phyloP scores from a whole-genome alignment of 169 alveolate genomes.

The Miamiensis avidus region DNA sequence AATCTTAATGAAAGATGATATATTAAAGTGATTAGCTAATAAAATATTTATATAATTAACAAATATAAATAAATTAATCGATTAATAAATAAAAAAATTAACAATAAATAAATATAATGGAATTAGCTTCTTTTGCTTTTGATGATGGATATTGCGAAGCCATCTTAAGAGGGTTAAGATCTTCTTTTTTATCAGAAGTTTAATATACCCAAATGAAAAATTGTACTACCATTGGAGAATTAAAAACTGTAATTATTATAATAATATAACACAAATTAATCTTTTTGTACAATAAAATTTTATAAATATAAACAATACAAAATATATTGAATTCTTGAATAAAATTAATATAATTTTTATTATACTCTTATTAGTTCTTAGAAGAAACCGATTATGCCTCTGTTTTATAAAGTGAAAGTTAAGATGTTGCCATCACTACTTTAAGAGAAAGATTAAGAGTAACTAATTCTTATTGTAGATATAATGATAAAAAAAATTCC shows the following conservation, averaged over 20 bases:
- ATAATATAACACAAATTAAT: constrained; percentile 1
- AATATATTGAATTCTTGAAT: neutral
- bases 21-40: no score
- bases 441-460: constrained; percentile 77
- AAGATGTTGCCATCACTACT: constrained; percentile 90
- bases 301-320: no score
- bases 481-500: no score
- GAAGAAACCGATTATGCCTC: constrained; percentile 97
- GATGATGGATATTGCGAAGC: constrained; percentile 98
- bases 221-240: constrained; percentile 75
- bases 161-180: constrained; percentile 94
- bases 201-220: constrained; percentile 87
- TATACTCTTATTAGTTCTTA: constrained; percentile 37
- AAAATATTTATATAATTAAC: no score
- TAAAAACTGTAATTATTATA: constrained; percentile 49
- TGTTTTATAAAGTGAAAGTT: constrained; percentile 94
- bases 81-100: neutral
- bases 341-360: no score
- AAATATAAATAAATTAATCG: no score
- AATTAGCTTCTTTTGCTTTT: constrained; percentile 92
- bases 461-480: no score
- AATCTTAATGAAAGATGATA: no score
- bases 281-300: no score
- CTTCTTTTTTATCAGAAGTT: constrained; percentile 94
- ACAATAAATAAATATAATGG: constrained; percentile 70